Evolutionary conservation across 2,329 filamentous ascomycete genomes (phyloP).

Genomic region (Penicillium griseofulvum): DNA sequence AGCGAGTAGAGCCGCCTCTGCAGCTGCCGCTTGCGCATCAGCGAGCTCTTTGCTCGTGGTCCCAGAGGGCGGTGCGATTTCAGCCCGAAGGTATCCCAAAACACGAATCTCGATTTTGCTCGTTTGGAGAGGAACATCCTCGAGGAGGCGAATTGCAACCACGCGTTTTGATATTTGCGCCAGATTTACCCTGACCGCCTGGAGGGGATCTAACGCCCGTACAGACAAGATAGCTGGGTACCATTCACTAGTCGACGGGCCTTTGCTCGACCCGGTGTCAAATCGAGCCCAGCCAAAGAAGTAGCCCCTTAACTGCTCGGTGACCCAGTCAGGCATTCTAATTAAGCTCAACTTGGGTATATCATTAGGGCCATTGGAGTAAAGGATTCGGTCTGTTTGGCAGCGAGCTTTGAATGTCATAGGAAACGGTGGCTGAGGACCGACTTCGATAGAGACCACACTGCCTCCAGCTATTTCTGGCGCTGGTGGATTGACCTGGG

Average conservation of each 20-base stretch:
- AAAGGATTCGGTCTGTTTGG: neutral
- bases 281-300: constrained; percentile 64
- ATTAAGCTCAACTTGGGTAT: constrained; percentile 56
- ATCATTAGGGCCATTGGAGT: constrained; percentile 50
- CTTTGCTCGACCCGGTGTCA: constrained; percentile 29
- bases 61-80: constrained; percentile 20
- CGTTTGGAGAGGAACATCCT: constrained; percentile 22
- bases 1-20: constrained; percentile 37
- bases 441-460: constrained; percentile 24
- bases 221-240: constrained; percentile 59
- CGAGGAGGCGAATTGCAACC: constrained; percentile 37
- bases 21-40: constrained; percentile 36
- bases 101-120: constrained; percentile 54
- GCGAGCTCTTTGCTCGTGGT: constrained; percentile 24
- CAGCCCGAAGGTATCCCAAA: constrained; percentile 59
- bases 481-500: constrained; percentile 28
- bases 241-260: constrained; percentile 50
- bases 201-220: constrained; percentile 43
- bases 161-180: constrained; percentile 52
- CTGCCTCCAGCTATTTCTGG: neutral
- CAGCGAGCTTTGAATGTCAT: constrained; percentile 28
- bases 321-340: constrained; percentile 53
- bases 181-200: constrained; percentile 47
- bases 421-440: constrained; percentile 33
- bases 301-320: constrained; percentile 57